phyloP scores from a whole-genome alignment of 23 red algal species.

The Gracilaria vermiculophylla region DNA sequence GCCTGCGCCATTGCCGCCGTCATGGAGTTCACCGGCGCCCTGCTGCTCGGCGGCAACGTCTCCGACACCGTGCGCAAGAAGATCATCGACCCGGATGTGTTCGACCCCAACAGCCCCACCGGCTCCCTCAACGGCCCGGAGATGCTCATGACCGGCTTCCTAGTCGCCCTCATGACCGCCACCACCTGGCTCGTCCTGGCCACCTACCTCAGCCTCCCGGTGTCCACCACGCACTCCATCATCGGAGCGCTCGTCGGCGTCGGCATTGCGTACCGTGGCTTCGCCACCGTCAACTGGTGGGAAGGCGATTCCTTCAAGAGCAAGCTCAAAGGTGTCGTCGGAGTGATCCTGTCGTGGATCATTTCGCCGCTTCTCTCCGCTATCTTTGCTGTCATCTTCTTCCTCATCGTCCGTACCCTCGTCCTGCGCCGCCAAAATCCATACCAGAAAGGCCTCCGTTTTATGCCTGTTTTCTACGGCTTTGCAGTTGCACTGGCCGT shows the following conservation, averaged over 20 bases:
- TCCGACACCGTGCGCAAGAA: conserved; percentile 85
- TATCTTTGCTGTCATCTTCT: conserved; percentile 63
- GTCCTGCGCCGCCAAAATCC: conserved; percentile 62
- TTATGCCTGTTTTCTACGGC: conserved; percentile 82
- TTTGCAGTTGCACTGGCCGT: conserved; percentile 55
- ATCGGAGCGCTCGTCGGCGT: conserved; percentile 79
- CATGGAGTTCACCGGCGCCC: conserved; percentile 68
- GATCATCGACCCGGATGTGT: conserved; percentile 72
- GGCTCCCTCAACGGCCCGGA: conserved; percentile 73
- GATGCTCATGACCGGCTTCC: conserved; percentile 88
- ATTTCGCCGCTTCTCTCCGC: conserved; percentile 77
- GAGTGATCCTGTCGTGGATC: conserved; percentile 77
- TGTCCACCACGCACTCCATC: conserved; percentile 89
- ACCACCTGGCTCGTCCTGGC: conserved; percentile 81
- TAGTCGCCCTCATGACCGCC: conserved; percentile 76
- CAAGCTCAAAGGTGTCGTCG: conserved; percentile 74
- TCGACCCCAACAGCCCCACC: conserved; percentile 31
- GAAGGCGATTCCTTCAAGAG: conserved; percentile 36
- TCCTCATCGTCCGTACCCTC: conserved; percentile 76
- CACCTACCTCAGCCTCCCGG: conserved; percentile 73
- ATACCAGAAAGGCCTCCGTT: conserved; percentile 45
- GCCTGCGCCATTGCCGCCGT: conserved; percentile 77
- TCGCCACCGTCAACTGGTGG: conserved; percentile 63
- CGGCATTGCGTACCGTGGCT: conserved; percentile 72
- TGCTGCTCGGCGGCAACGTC: conserved; percentile 78